A percentile compares a stretch with the other conserved stretches of the same genome.
These are phyloP conservation scores for Amylocystis lapponica DNA, from an alignment of 768 basidiomycete species.

Conservation along the genomic window DNA sequence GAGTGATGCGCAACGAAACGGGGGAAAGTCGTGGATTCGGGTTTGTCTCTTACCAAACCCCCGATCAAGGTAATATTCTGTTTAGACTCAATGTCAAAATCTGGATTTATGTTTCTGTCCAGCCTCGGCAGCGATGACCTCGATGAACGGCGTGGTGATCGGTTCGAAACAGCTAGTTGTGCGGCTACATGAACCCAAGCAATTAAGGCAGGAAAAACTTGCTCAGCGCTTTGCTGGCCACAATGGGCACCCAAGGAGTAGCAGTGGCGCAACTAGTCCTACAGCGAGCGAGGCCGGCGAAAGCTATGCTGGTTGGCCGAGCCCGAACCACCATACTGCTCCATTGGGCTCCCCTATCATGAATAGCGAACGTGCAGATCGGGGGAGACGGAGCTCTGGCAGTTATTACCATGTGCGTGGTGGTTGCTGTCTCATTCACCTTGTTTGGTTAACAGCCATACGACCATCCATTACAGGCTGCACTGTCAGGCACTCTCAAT, in stretches of 20 bases:
- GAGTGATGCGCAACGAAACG: conserved; percentile 84
- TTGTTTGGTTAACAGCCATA: conserved; percentile 1
- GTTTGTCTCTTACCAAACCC: conserved; percentile 82
- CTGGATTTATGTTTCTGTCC: neutral
- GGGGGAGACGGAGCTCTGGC: conserved; percentile 73
- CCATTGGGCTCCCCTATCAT: conserved; percentile 53
- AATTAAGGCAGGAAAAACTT: conserved; percentile 84
- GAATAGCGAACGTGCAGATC: conserved; percentile 50
- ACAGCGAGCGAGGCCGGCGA: conserved; percentile 80
- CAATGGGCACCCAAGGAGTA: conserved; percentile 74
- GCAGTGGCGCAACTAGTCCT: conserved; percentile 83
- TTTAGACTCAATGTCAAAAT: no score
- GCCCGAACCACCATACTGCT: conserved; percentile 54
- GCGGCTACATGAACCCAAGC: conserved; percentile 86
- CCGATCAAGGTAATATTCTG: conserved; percentile 61
- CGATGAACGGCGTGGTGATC: conserved; percentile 72
- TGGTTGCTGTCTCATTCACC: no score
- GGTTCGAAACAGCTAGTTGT: conserved; percentile 80
- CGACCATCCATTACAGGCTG: conserved; percentile 47
- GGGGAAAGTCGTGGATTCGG: conserved; percentile 86
- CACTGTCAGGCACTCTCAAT: conserved; percentile 72
- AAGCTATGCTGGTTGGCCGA: conserved; percentile 66
- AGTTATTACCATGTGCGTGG: conserved; percentile 75
- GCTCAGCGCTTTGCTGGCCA: conserved; percentile 72
- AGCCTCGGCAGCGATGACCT: conserved; percentile 71